phyloP scores from a whole-genome alignment of 2,329 filamentous ascomycete genomes.

The Exophiala oligosperma region DNA sequence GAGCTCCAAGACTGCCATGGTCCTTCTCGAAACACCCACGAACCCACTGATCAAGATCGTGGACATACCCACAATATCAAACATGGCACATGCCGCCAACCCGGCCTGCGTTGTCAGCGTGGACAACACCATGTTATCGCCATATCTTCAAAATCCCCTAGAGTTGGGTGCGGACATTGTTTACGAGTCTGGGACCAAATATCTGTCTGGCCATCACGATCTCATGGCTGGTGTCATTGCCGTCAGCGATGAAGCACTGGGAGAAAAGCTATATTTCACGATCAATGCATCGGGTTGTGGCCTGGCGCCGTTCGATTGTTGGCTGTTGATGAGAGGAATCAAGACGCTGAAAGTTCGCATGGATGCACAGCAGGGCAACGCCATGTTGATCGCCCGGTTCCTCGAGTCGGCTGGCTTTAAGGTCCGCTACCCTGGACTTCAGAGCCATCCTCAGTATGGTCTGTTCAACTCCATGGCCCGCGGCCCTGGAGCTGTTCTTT shows the following conservation, averaged over 20 bases:
- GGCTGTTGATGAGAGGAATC: constrained; percentile 89
- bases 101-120: constrained; percentile 80
- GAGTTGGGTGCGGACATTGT: constrained; percentile 94
- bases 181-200: constrained; percentile 97
- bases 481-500: constrained; percentile 89
- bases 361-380: constrained; percentile 96
- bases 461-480: constrained; percentile 94
- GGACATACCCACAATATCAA: constrained; percentile 80
- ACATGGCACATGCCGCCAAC: constrained; percentile 74
- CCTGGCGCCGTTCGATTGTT: constrained; percentile 91
- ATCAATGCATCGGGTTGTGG: constrained; percentile 97
- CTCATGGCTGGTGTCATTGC: constrained; percentile 98
- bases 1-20: constrained; percentile 84
- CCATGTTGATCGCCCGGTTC: constrained; percentile 73
- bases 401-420: constrained; percentile 89
- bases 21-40: constrained; percentile 92
- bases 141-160: constrained; percentile 88
- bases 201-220: constrained; percentile 95
- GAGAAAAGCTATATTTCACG: constrained; percentile 90
- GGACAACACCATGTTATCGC: constrained; percentile 98
- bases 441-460: constrained; percentile 94
- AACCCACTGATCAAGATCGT: constrained; percentile 98
- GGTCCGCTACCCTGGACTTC: constrained; percentile 90
- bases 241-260: constrained; percentile 77
- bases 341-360: constrained; percentile 97